Percentiles rank a stretch among this genome's conserved stretches.
phyloP scores from a whole-genome alignment of 2,329 filamentous ascomycete genomes.

The Talaromyces verruculosus region DNA sequence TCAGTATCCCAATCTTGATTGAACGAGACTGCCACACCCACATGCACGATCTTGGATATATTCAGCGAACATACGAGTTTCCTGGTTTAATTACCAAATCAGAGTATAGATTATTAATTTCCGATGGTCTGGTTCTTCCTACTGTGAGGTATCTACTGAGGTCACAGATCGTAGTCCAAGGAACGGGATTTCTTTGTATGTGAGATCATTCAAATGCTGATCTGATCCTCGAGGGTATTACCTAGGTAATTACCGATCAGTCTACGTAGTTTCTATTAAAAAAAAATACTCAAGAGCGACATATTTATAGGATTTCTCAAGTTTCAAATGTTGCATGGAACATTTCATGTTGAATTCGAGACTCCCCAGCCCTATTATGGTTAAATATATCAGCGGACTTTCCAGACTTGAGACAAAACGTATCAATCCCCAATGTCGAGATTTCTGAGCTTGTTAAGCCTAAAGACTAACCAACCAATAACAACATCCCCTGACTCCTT shows the following conservation, averaged over 20 bases:
- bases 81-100: neutral
- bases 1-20: neutral
- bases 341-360: neutral
- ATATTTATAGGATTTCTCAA: neutral
- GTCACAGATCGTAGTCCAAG: neutral
- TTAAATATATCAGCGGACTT: neutral
- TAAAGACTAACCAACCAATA: neutral
- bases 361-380: neutral
- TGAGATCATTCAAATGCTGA: neutral
- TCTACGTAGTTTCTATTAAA: too few species aligned
- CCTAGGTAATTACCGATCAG: neutral
- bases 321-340: neutral
- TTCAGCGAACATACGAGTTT: neutral
- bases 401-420: neutral
- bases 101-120: neutral
- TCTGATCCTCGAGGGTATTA: neutral
- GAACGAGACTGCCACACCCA: neutral
- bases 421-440: neutral
- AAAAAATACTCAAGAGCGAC: too few species aligned
- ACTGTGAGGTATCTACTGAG: neutral
- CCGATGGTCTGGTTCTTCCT: neutral
- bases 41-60: neutral
- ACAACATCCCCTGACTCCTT: neutral
- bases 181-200: neutral
- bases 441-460: neutral